These are phyloP conservation scores for Gaeumannomyces tritici DNA, from an alignment of 2,329 filamentous ascomycete genomes.

Conservation along the genomic window DNA sequence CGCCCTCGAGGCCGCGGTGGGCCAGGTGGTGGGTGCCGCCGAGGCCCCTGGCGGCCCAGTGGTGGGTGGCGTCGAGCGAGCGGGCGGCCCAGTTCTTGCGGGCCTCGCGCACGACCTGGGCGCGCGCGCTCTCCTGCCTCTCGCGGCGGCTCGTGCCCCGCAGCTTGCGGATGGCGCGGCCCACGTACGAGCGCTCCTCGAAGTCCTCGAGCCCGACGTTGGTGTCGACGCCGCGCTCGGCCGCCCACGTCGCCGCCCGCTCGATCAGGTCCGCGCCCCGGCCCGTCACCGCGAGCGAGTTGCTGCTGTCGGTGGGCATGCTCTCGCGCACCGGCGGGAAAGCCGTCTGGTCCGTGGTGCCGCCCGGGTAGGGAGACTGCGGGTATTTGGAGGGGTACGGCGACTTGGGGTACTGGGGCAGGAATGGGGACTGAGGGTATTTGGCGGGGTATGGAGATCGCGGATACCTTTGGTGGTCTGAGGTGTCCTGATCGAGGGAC, in stretches of 20 bases:
- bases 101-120: slow-evolving; percentile 3
- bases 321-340: background rate
- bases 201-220: slow-evolving; percentile 4
- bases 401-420: background rate
- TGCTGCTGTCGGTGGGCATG: background rate
- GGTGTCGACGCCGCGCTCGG: slow-evolving; percentile 2
- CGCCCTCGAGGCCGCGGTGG: background rate
- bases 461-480: background rate
- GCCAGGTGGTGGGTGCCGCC: background rate
- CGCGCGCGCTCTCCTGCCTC: slow-evolving; percentile 1
- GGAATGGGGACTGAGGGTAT: background rate
- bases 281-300: background rate
- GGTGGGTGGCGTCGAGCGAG: background rate
- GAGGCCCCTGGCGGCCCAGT: background rate
- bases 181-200: slow-evolving; percentile 1
- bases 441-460: background rate
- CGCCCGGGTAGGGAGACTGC: background rate
- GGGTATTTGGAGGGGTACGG: background rate
- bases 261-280: background rate
- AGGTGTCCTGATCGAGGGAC: background rate
- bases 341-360: background rate
- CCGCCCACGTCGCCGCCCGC: slow-evolving; percentile 3
- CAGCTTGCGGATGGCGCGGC: slow-evolving; percentile 3
- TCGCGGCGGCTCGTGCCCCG: background rate
- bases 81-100: slow-evolving; percentile 3